phyloP scores from a whole-genome alignment of 2,329 filamentous ascomycete genomes.

The Fusarium austroafricanum region DNA sequence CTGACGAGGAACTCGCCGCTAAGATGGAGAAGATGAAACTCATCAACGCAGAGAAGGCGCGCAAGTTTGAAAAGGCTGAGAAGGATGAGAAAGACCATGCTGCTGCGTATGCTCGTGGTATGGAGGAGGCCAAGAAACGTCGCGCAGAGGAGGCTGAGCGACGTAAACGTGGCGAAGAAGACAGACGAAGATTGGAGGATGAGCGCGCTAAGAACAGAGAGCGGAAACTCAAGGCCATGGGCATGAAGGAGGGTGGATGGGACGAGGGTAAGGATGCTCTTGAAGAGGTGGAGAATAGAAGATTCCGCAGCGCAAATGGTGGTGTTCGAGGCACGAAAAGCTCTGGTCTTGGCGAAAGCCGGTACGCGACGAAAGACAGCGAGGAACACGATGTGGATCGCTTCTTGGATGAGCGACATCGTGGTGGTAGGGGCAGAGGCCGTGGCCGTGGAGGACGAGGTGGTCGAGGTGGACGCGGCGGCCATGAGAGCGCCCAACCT shows the following conservation, averaged over 20 bases:
- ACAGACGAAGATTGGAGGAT: slow-evolving; percentile 64
- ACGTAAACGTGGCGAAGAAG: slow-evolving; percentile 63
- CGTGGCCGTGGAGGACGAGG: slow-evolving; percentile 51
- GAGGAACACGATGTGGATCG: slow-evolving; percentile 53
- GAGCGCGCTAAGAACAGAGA: slow-evolving; percentile 71
- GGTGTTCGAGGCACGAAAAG: slow-evolving; percentile 54
- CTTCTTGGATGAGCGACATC: slow-evolving; percentile 52
- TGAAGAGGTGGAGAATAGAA: slow-evolving; percentile 55
- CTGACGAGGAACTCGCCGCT: slow-evolving; percentile 66
- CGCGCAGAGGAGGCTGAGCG: slow-evolving; percentile 65
- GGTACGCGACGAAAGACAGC: slow-evolving; percentile 53
- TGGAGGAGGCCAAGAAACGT: slow-evolving; percentile 66
- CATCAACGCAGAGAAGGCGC: slow-evolving; percentile 66
- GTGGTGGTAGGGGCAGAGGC: slow-evolving; percentile 50
- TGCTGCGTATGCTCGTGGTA: slow-evolving; percentile 64
- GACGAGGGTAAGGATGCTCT: slow-evolving; percentile 66
- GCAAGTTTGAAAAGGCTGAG: slow-evolving; percentile 69
- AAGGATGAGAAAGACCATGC: slow-evolving; percentile 68
- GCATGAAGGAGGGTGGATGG: slow-evolving; percentile 66
- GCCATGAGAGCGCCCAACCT: slow-evolving; percentile 38
- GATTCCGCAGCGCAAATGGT: slow-evolving; percentile 58
- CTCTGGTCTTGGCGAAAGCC: slow-evolving; percentile 55
- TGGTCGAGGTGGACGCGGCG: slow-evolving; percentile 50
- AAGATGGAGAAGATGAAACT: slow-evolving; percentile 73
- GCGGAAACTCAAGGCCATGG: slow-evolving; percentile 70